A percentile compares a stretch with the other conserved stretches of the same genome.
Conservation (phyloP, 129 eudicot genomes). For the Saposhnikovia divaricata region DNA sequence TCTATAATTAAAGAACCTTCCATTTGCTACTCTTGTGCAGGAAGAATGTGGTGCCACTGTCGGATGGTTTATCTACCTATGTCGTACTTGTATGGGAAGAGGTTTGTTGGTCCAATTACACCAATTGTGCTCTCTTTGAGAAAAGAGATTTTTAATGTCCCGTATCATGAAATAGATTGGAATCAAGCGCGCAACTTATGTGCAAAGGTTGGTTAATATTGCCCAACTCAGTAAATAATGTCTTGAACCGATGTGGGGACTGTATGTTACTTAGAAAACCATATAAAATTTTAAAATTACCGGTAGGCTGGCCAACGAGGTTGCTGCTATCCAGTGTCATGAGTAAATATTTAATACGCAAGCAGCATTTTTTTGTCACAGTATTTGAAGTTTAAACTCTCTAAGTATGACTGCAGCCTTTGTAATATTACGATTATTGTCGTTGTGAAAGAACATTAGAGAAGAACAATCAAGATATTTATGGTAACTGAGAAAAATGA, state of each 20-base stretch:
- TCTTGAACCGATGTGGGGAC: neutral
- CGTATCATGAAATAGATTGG: slow-evolving; percentile 94
- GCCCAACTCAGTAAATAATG: neutral
- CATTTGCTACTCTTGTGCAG: slow-evolving; percentile 29
- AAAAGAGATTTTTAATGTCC: slow-evolving; percentile 63
- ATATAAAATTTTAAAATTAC: neutral
- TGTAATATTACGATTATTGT: neutral
- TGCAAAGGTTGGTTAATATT: slow-evolving; percentile 60
- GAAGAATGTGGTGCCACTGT: slow-evolving; percentile 99
- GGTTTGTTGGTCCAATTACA: slow-evolving; percentile 89
- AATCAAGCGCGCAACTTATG: slow-evolving; percentile 77
- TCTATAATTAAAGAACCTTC: neutral
- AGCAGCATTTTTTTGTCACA: neutral
- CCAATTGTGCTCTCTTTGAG: slow-evolving; percentile 67
- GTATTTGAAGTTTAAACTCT: neutral
- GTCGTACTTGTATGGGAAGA: slow-evolving; percentile 90
- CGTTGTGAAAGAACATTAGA: neutral
- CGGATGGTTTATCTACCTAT: slow-evolving; percentile 96
- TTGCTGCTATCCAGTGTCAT: neutral
- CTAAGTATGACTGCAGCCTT: neutral
- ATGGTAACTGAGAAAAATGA: neutral
- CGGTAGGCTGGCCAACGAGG: neutral
- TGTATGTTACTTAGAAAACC: neutral
- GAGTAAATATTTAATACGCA: neutral
- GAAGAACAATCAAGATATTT: neutral